phyloP scores from a whole-genome alignment of 345 rosid genomes.

The Salix arbutifolia region DNA sequence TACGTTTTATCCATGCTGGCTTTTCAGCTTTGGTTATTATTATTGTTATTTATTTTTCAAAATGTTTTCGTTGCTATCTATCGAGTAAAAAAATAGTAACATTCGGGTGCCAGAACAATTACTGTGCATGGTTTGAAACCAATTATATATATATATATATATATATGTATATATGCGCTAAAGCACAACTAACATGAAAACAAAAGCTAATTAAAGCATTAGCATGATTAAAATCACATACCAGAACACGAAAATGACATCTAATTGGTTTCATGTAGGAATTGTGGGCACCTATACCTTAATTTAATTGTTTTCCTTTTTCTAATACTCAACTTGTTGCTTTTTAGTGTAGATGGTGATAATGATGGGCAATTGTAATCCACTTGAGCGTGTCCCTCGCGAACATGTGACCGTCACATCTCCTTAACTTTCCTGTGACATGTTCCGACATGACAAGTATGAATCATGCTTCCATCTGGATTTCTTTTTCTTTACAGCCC shows the following conservation, averaged over 20 bases:
- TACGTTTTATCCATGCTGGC: neutral
- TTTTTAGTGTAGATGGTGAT: neutral
- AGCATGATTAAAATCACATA: constrained; percentile 18
- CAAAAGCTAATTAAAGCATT: neutral
- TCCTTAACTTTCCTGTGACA: constrained; percentile 33
- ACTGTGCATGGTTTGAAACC: too few relatives aligned
- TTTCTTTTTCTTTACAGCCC: constrained; percentile 17
- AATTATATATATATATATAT: too few relatives aligned
- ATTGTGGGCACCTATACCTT: neutral
- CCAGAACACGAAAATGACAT: neutral
- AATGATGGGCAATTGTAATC: constrained; percentile 18
- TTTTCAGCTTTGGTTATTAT: neutral
- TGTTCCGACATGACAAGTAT: constrained; percentile 31
- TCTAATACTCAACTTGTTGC: neutral
- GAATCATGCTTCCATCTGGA: constrained; percentile 12
- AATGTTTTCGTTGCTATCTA: neutral
- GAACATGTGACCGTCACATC: constrained; percentile 22
- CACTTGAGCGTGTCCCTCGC: constrained; percentile 19
- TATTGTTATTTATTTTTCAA: neutral
- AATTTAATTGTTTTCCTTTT: neutral
- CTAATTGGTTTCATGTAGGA: constrained; percentile 5
- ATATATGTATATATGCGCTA: constrained; percentile 3
- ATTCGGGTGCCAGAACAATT: too few relatives aligned
- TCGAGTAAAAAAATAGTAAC: neutral
- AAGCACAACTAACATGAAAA: constrained; percentile 12